Conservation (phyloP, 2,329 filamentous ascomycete species). For the Rhexocercosporidium sp. region DNA sequence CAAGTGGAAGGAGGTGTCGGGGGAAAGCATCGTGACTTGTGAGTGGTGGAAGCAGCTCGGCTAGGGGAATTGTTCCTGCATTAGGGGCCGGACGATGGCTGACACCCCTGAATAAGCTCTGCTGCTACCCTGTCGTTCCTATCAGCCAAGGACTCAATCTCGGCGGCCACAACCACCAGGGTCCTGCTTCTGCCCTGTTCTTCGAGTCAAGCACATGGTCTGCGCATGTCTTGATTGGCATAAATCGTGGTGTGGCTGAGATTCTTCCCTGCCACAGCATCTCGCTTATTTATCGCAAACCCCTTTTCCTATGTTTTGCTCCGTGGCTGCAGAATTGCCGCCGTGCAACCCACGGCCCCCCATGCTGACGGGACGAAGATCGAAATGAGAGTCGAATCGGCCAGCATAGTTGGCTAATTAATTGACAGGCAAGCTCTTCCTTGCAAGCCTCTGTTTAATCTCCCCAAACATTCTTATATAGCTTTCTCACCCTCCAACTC, state of each 20-base stretch:
- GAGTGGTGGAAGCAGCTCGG: neutral
- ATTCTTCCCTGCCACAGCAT: neutral
- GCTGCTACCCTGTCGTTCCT: neutral
- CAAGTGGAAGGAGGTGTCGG: neutral
- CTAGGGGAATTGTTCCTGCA: neutral
- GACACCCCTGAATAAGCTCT: neutral
- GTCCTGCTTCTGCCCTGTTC: neutral
- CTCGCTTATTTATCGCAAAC: neutral
- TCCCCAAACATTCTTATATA: constrained; percentile 32
- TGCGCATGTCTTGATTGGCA: neutral
- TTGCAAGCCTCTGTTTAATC: constrained; percentile 21
- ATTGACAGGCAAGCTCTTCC: constrained; percentile 13
- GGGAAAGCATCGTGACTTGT: neutral
- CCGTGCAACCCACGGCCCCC: constrained; percentile 9
- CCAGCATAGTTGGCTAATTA: constrained; percentile 15
- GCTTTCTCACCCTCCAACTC: constrained; percentile 8
- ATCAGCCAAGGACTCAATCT: constrained; percentile 5
- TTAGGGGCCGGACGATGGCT: neutral
- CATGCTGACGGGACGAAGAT: constrained; percentile 3
- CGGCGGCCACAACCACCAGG: constrained; percentile 3
- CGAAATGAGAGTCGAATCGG: constrained; percentile 8
- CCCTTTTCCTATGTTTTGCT: neutral
- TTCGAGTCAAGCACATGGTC: neutral
- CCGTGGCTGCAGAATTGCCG: constrained; percentile 22
- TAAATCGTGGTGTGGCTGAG: neutral